Evolutionary conservation across 2,329 filamentous ascomycete species (phyloP), one percentile per base, ranked within the genome.

Genomic region (Penicillium sp.): DNA sequence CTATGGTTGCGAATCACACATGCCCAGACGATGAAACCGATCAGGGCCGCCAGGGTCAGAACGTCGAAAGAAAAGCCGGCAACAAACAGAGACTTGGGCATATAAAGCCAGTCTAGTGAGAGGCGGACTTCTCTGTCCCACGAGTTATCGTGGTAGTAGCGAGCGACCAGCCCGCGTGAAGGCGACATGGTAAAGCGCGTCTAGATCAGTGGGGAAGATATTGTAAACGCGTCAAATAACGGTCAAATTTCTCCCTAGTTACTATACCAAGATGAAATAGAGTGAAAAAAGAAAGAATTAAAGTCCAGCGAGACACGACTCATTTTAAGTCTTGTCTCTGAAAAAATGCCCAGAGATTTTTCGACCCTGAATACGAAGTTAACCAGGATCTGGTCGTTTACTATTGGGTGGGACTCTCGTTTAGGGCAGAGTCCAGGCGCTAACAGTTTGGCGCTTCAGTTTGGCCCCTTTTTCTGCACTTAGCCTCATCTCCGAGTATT

Each of bases 1-100:
- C 41, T 26, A 13, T 38, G 47, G 35, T 47, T 54, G 37, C 45
- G 49, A 31, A 59, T 52, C 6, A 43, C 23, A 31, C 52, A 60
- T 29, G 49, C 28, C 44, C 55, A 59, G 24, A 55, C 38, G 14
- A 57, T 31, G 26, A 59, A 58, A 11, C 14, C 27, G 11, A 60
- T 29, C 11, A 60, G 44, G 1, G 56, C 49, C 3, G 50, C n/a
- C 14, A 57, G 29, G 6, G 46, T 51, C 22, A 60, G 42, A 9
- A 52, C 41, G 24, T 57, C 46, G 24, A 59, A 59, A 18, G 42
- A 45, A 37, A 59, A 52, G 11, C 37, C 40, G 4, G 45, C 39
- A 26, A 39, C 36, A 26, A 42, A 54, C 9, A 48, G 23, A 29
- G 22, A 10, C 35, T 35, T 45, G 9, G 46, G 35, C 6, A 11